These are phyloP conservation scores for Hygrocybe coccinea DNA, from an alignment of 768 basidiomycete genomes.

Conservation along the genomic window DNA sequence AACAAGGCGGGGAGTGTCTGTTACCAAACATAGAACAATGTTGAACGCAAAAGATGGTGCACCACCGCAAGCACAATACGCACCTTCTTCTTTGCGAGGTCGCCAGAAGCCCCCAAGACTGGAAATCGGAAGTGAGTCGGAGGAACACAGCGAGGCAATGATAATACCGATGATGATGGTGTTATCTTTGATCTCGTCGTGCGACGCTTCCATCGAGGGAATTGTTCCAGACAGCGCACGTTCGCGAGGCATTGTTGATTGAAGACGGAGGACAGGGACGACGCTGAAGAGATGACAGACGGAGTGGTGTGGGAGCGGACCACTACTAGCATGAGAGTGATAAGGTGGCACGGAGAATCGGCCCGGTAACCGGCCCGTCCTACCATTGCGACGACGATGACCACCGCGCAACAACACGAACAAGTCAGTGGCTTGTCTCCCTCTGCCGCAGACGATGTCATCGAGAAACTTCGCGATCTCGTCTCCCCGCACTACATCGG, in stretches of 20 bases:
- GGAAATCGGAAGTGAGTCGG: conserved; percentile 5
- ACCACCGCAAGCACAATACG: conserved; percentile 4
- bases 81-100: conserved; percentile 98
- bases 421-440: no score
- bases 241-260: conserved; percentile 38
- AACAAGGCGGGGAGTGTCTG: conserved; percentile 96
- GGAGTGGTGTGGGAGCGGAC: conserved; percentile 12
- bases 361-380: neutral
- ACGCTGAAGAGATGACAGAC: conserved; percentile 6
- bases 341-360: neutral
- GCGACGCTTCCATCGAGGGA: conserved; percentile 78
- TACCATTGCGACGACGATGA: neutral
- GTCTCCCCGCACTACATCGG: conserved; percentile 42
- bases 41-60: neutral
- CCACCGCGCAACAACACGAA: conserved; percentile 20
- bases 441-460: conserved; percentile 45
- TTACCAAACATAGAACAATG: conserved; percentile 8
- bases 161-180: conserved; percentile 80
- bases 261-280: neutral
- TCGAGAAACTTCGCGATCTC: conserved; percentile 61
- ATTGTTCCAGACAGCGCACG: conserved; percentile 75
- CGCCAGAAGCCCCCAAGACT: conserved; percentile 96
- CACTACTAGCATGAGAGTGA: neutral
- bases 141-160: conserved; percentile 16
- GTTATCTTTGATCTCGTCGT: conserved; percentile 76